Evolutionary conservation across 2,329 filamentous ascomycete species (phyloP).

Genomic region (Colletotrichum horii): DNA sequence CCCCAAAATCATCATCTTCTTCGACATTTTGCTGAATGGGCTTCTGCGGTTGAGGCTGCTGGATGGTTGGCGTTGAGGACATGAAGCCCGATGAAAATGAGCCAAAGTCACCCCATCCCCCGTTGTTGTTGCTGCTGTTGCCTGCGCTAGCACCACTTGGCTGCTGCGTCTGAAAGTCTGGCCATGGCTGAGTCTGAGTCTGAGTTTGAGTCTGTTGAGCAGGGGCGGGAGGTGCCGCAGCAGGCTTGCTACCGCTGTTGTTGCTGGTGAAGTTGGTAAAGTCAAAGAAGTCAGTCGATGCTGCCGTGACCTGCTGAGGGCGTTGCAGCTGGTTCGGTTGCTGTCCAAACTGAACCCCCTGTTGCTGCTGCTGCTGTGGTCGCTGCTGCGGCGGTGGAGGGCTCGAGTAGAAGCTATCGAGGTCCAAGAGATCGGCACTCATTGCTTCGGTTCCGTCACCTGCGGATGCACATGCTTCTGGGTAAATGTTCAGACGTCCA

Average conservation of each 20-base stretch:
- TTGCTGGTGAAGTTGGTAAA: slow-evolving; percentile 25
- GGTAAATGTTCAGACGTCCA: not conserved
- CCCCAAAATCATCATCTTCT: slow-evolving; percentile 70
- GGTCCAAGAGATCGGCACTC: slow-evolving; percentile 72
- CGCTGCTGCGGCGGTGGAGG: slow-evolving; percentile 30
- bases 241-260: slow-evolving; percentile 1
- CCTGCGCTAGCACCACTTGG: slow-evolving; percentile 5
- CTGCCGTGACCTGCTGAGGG: slow-evolving; percentile 16
- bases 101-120: slow-evolving; percentile 26
- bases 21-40: slow-evolving; percentile 37
- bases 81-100: slow-evolving; percentile 13
- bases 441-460: slow-evolving; percentile 40
- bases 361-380: slow-evolving; percentile 22
- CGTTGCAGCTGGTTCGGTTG: slow-evolving; percentile 23
- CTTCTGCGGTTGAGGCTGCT: slow-evolving; percentile 22
- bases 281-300: slow-evolving; percentile 31
- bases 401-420: slow-evolving; percentile 54
- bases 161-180: slow-evolving; percentile 31
- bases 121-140: slow-evolving; percentile 1
- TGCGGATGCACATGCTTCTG: slow-evolving; percentile 9
- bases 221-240: not conserved
- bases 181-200: slow-evolving; percentile 33
- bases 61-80: slow-evolving; percentile 7
- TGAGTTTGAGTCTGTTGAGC: slow-evolving; percentile 17
- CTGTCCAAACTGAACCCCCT: slow-evolving; percentile 8